These are phyloP conservation scores for Periconia macrospinosa DNA, from an alignment of 2,329 filamentous ascomycete genomes.

Conservation along the genomic window DNA sequence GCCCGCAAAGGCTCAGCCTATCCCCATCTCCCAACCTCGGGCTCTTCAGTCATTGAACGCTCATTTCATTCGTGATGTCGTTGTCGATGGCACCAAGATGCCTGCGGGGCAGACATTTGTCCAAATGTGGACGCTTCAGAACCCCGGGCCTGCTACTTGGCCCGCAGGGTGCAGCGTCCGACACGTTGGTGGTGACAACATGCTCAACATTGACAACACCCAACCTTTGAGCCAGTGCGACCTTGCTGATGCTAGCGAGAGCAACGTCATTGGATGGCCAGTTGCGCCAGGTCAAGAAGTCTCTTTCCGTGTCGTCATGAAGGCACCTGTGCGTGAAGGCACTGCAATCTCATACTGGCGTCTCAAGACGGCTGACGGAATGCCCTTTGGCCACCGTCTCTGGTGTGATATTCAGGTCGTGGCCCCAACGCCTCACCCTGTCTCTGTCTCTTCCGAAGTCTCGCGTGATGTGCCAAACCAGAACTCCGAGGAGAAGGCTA, in stretches of 20 bases:
- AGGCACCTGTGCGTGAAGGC: slow-evolving; percentile 74
- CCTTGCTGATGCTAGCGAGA: slow-evolving; percentile 78
- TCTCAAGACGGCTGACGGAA: slow-evolving; percentile 76
- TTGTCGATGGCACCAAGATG: slow-evolving; percentile 76
- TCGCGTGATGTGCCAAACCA: slow-evolving; percentile 2
- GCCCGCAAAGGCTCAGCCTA: slow-evolving; percentile 16
- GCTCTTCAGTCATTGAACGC: slow-evolving; percentile 54
- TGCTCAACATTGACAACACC: slow-evolving; percentile 84
- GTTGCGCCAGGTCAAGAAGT: slow-evolving; percentile 74
- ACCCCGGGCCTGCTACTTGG: slow-evolving; percentile 78
- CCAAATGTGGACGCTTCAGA: slow-evolving; percentile 90
- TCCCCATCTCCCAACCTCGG: slow-evolving; percentile 5
- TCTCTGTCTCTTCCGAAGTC: slow-evolving; percentile 14
- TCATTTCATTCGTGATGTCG: slow-evolving; percentile 74
- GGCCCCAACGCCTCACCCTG: slow-evolving; percentile 12
- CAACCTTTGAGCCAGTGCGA: slow-evolving; percentile 78
- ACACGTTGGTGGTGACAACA: slow-evolving; percentile 92
- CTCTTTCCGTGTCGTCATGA: slow-evolving; percentile 81
- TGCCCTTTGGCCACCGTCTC: slow-evolving; percentile 86
- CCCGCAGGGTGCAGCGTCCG: slow-evolving; percentile 87
- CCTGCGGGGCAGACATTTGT: slow-evolving; percentile 73
- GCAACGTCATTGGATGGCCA: slow-evolving; percentile 70
- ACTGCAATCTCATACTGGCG: slow-evolving; percentile 96
- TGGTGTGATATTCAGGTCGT: slow-evolving; percentile 89
- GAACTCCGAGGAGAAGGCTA: background rate